Percentiles rank a stretch among this genome's conserved stretches.
Conservation (phyloP, 371 early-diverging fungal species). For the Mucor indicus region DNA sequence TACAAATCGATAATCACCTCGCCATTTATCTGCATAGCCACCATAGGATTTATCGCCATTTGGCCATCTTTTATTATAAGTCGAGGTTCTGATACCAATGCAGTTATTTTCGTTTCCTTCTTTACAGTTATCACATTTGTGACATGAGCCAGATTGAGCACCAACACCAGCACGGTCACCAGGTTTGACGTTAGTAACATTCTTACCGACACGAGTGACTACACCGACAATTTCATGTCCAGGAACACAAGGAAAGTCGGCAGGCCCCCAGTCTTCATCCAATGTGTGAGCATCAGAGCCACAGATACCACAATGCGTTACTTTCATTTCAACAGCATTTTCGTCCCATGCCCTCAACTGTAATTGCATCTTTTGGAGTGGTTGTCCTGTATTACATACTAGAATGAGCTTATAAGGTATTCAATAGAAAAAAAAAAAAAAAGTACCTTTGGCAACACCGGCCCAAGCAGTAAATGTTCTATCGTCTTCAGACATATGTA, state of each 20-base stretch:
- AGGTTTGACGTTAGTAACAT: conserved; percentile 42
- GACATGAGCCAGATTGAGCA: conserved; percentile 46
- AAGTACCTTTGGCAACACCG: too few species aligned
- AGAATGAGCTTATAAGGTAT: too few species aligned
- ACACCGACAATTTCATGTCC: conserved; percentile 61
- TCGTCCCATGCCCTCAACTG: conserved; percentile 31
- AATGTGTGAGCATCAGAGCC: conserved; percentile 55
- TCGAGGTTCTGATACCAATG: conserved; percentile 41
- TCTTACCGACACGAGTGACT: conserved; percentile 39
- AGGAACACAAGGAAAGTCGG: conserved; percentile 48
- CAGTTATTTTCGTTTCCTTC: conserved; percentile 18
- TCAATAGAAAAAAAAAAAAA: too few species aligned
- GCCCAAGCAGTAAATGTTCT: too few species aligned
- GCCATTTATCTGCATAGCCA: conserved; percentile 25
- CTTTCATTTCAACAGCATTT: conserved; percentile 45
- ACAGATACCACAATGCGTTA: conserved; percentile 50
- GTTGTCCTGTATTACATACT: too few species aligned
- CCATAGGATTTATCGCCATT: conserved; percentile 51
- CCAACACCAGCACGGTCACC: conserved; percentile 72
- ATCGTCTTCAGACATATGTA: too few species aligned
- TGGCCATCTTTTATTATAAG: conserved; percentile 50
- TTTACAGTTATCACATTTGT: conserved; percentile 15
- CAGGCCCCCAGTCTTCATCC: conserved; percentile 54
- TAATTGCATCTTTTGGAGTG: too few species aligned
- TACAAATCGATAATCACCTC: conserved; percentile 38